A percentile compares a stretch with the other conserved stretches of the same genome.
These are phyloP conservation scores for Colletotrichum sp. DNA, from an alignment of 2,329 filamentous ascomycete species.

Conservation along the genomic window DNA sequence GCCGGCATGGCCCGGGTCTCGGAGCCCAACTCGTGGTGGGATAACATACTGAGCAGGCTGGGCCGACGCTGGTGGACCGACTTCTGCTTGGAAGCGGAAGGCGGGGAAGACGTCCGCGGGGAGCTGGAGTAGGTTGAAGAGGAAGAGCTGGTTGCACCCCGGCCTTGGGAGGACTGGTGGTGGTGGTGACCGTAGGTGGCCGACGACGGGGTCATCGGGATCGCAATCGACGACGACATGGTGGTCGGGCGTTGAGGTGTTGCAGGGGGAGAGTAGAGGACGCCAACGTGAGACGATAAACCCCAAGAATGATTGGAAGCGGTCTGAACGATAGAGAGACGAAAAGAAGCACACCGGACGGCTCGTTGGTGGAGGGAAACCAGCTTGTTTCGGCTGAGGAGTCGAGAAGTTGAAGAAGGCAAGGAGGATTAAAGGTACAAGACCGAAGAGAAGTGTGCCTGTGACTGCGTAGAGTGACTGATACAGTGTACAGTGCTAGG, in stretches of 20 bases:
- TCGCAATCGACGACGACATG: slow-evolving; percentile 75
- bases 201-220: slow-evolving; percentile 54
- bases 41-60: slow-evolving; percentile 62
- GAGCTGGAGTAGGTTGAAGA: slow-evolving; percentile 65
- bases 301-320: background rate
- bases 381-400: slow-evolving; percentile 4
- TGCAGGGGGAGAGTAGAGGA: background rate
- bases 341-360: background rate
- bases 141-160: slow-evolving; percentile 48
- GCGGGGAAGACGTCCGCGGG: slow-evolving; percentile 51
- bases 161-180: slow-evolving; percentile 45
- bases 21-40: background rate
- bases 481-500: slow-evolving; percentile 18
- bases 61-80: slow-evolving; percentile 60
- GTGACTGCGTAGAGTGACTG: slow-evolving; percentile 2
- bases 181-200: slow-evolving; percentile 32
- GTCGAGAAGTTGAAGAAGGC: slow-evolving; percentile 15
- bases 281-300: background rate
- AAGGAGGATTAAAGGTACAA: background rate
- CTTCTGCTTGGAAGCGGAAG: slow-evolving; percentile 44
- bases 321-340: background rate
- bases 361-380: slow-evolving; percentile 10
- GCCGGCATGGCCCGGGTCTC: background rate
- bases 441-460: slow-evolving; percentile 16
- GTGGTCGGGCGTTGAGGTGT: slow-evolving; percentile 22